Evolutionary conservation across 768 basidiomycete species (phyloP).

Genomic region (Gelatoporia subvermispora): DNA sequence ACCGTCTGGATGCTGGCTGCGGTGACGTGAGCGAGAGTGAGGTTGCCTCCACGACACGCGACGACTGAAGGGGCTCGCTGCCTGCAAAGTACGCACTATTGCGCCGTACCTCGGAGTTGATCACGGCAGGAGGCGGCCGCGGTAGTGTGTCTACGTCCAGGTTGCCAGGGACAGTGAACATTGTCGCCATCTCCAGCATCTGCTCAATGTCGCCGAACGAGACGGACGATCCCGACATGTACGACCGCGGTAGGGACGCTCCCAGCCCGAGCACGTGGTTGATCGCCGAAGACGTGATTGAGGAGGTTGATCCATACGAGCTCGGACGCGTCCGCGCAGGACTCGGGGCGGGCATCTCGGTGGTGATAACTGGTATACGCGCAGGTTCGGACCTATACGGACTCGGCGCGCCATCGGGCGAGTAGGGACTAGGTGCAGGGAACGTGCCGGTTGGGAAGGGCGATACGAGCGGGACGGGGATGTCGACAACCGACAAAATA

Average conservation of each 20-base stretch:
- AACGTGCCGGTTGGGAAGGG: conserved; percentile 1
- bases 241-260: too few species aligned
- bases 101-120: conserved; percentile 8
- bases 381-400: too few species aligned
- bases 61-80: not conserved
- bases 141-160: conserved; percentile 1
- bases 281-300: too few species aligned
- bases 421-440: not conserved
- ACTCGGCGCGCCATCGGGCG: not conserved
- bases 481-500: not conserved
- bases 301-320: too few species aligned
- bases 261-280: too few species aligned
- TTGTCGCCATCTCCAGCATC: conserved; percentile 49
- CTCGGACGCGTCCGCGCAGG: conserved; percentile 7
- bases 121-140: conserved; percentile 4
- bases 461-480: conserved; percentile 8
- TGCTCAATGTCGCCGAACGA: conserved; percentile 44
- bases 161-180: conserved; percentile 21
- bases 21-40: not conserved
- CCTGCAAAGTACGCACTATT: conserved; percentile 17
- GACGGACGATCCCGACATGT: conserved; percentile 20
- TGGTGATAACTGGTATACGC: too few species aligned
- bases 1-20: not conserved
- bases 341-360: too few species aligned
- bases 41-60: not conserved